Conservation (phyloP, 495 filamentous ascomycete genomes). For the Podospora pseudopauciseta region DNA sequence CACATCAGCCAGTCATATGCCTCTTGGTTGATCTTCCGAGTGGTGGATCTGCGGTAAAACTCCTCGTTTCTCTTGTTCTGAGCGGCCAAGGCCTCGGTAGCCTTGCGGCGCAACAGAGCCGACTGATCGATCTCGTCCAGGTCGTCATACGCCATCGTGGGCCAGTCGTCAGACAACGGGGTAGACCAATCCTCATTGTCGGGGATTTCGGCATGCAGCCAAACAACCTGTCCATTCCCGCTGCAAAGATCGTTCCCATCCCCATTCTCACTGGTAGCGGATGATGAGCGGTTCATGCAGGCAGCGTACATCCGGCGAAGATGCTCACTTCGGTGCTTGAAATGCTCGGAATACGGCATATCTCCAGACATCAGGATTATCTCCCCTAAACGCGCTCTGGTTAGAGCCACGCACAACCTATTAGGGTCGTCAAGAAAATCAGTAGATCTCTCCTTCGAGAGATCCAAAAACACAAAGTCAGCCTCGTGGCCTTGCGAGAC, state of each 20-base stretch:
- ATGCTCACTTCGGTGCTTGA: background rate
- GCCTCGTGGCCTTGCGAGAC: constrained; percentile 27
- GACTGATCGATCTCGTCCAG: background rate
- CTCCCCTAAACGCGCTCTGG: constrained; percentile 25
- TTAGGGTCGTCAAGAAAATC: constrained; percentile 22
- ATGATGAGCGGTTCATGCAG: background rate
- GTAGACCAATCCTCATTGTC: background rate
- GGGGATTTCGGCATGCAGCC: background rate
- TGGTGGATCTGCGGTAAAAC: too few species aligned
- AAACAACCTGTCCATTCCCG: background rate
- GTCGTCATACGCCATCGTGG: background rate
- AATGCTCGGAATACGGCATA: constrained; percentile 10
- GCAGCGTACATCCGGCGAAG: constrained; percentile 5
- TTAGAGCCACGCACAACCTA: constrained; percentile 23
- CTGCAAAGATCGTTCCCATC: background rate
- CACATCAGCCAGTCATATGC: too few species aligned
- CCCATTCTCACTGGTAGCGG: background rate
- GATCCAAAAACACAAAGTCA: constrained; percentile 30
- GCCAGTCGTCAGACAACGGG: background rate
- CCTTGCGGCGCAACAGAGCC: too few species aligned
- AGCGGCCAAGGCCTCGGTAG: too few species aligned
- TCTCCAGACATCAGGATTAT: constrained; percentile 22
- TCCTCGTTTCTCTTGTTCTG: too few species aligned
- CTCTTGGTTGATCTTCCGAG: too few species aligned
- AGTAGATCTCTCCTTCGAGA: constrained; percentile 13